A percentile compares a stretch with the other conserved stretches of the same genome.
Conservation (phyloP, 805 yeast species). For the Myxozyma vanderwaltii region DNA sequence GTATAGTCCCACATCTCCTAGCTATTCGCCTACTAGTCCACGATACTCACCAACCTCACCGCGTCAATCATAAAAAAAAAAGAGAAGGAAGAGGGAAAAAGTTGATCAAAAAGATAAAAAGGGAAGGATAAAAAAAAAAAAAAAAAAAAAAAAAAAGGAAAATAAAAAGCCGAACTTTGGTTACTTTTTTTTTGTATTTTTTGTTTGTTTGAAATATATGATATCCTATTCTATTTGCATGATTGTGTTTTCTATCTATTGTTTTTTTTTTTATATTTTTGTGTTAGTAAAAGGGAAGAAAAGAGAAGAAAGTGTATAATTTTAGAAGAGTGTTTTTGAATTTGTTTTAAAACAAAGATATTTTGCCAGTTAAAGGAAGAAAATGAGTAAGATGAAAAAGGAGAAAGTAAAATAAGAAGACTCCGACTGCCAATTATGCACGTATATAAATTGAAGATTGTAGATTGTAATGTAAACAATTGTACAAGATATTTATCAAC, state of each 20-base stretch:
- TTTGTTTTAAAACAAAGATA: too few relatives aligned
- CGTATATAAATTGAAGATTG: too few relatives aligned
- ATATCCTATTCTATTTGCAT: not conserved
- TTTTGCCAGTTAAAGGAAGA: too few relatives aligned
- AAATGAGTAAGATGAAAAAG: too few relatives aligned
- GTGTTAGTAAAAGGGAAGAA: too few relatives aligned
- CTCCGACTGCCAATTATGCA: too few relatives aligned
- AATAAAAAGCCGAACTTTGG: too few relatives aligned
- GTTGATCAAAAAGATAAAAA: not conserved
- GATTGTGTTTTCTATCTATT: not conserved
- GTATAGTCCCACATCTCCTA: constrained; percentile 65
- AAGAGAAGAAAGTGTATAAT: too few relatives aligned
- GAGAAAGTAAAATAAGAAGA: too few relatives aligned
- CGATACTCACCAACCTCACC: constrained; percentile 73
- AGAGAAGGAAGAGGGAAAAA: not conserved
- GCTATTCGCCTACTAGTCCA: constrained; percentile 56
- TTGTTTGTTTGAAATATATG: not conserved
- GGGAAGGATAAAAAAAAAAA: not conserved
- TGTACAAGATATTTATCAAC: constrained; percentile 24
- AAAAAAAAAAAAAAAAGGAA: not conserved
- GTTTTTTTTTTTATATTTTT: not conserved
- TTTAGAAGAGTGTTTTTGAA: too few relatives aligned
- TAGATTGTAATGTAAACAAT: too few relatives aligned
- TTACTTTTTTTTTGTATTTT: not conserved
- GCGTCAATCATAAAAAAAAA: constrained; percentile 36